These are phyloP conservation scores for Debaryomyces subglobosus DNA, from an alignment of 1,139 yeast genomes.

Conservation along the genomic window DNA sequence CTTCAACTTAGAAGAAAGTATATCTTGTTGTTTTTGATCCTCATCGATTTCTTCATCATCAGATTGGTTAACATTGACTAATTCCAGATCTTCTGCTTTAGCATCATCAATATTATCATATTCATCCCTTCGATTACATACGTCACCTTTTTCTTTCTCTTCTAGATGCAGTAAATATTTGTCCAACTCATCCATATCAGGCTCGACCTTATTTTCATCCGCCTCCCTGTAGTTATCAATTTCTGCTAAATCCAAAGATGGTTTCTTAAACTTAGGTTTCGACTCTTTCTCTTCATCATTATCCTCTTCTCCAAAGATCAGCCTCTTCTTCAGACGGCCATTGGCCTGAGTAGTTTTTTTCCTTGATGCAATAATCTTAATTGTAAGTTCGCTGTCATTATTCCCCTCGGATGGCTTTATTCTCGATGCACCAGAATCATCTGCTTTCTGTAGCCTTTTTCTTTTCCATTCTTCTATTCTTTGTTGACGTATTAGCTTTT, in stretches of 20 bases:
- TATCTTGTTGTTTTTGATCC: constrained; percentile 26
- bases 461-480: constrained; percentile 47
- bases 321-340: background rate
- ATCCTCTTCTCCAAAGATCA: constrained; percentile 12
- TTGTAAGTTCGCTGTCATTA: background rate
- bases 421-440: background rate
- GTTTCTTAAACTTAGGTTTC: constrained; percentile 30
- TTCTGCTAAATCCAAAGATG: constrained; percentile 16
- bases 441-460: constrained; percentile 22
- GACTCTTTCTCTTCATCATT: constrained; percentile 22
- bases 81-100: background rate
- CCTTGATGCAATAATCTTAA: constrained; percentile 2
- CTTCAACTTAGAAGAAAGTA: constrained; percentile 29
- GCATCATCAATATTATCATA: background rate
- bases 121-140: background rate
- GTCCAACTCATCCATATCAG: constrained; percentile 27
- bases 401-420: background rate
- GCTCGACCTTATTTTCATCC: constrained; percentile 14
- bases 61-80: constrained; percentile 16
- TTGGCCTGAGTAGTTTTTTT: constrained; percentile 5
- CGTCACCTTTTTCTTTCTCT: background rate
- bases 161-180: constrained; percentile 14
- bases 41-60: constrained; percentile 23
- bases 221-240: background rate
- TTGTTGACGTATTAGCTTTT: constrained; percentile 27